Conservation (phyloP, 768 basidiomycete species). For the Tulasnella sp. region DNA sequence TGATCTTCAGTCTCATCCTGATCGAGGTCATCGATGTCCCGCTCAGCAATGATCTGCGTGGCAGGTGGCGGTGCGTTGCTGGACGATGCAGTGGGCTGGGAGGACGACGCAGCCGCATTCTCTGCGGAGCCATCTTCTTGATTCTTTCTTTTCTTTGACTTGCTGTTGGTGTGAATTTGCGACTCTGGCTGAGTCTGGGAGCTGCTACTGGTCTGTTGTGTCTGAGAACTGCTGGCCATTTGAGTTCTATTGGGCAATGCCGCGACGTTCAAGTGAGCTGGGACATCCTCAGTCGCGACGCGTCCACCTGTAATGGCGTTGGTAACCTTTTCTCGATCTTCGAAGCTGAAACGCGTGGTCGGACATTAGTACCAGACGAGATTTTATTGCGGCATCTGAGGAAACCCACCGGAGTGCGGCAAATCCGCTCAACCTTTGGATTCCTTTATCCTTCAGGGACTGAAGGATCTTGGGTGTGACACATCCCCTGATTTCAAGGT, state of each 20-base stretch:
- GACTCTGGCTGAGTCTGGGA: not conserved
- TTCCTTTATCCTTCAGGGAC: slow-evolving; percentile 35
- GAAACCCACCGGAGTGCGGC: slow-evolving; percentile 37
- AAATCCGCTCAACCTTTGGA: slow-evolving; percentile 43
- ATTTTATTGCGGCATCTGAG: not conserved
- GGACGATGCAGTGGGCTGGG: slow-evolving; percentile 29
- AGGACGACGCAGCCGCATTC: not conserved
- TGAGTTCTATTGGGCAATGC: not conserved
- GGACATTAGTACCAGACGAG: not conserved
- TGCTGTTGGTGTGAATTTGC: not conserved
- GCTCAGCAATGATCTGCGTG: slow-evolving; percentile 14
- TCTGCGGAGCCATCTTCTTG: not conserved
- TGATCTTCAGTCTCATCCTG: slow-evolving; percentile 31
- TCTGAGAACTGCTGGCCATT: not conserved
- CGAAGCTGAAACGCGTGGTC: slow-evolving; percentile 30
- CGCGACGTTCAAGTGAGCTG: not conserved
- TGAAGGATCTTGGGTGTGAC: slow-evolving; percentile 49
- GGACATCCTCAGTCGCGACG: slow-evolving; percentile 36
- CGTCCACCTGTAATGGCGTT: slow-evolving; percentile 44
- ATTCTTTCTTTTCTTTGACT: not conserved
- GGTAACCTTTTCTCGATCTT: slow-evolving; percentile 55
- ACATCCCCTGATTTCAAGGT: slow-evolving; percentile 43
- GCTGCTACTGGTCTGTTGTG: too few species aligned
- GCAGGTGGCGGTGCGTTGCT: slow-evolving; percentile 1
- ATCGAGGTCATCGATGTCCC: not conserved